phyloP scores from a whole-genome alignment of 1,284 basidiomycete species.

The Omphalotus olearius region DNA sequence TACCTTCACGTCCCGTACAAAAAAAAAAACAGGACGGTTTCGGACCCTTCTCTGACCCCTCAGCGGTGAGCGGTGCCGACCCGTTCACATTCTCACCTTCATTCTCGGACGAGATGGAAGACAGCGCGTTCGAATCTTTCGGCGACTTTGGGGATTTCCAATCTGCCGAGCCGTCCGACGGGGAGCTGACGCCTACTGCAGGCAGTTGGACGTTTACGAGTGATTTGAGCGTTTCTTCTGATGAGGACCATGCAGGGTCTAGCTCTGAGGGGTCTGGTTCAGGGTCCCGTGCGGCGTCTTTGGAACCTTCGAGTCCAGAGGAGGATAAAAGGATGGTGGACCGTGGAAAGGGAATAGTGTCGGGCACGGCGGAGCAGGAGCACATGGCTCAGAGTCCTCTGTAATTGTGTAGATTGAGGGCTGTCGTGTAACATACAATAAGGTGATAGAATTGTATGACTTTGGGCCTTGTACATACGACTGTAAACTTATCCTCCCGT shows the following conservation, averaged over 20 bases:
- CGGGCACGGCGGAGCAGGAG: neutral
- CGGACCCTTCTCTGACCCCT: slow-evolving; percentile 71
- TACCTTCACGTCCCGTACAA: no score
- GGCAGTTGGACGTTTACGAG: slow-evolving; percentile 53
- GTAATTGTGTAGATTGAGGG: no score
- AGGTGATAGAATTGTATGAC: no score
- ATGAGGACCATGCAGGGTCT: slow-evolving; percentile 5
- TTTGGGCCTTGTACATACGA: no score
- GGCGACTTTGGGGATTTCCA: slow-evolving; percentile 82
- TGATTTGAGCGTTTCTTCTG: neutral
- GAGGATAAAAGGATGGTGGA: neutral
- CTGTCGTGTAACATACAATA: no score
- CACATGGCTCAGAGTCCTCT: neutral
- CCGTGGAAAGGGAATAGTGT: neutral
- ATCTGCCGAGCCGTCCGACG: slow-evolving; percentile 40
- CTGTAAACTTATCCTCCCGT: no score
- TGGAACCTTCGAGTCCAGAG: neutral
- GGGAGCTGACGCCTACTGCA: slow-evolving; percentile 57
- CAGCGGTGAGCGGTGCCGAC: slow-evolving; percentile 43
- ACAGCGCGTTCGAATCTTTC: slow-evolving; percentile 56
- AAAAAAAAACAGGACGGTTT: slow-evolving; percentile 53
- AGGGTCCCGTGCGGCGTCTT: neutral
- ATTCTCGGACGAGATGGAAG: slow-evolving; percentile 54
- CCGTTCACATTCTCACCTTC: slow-evolving; percentile 56
- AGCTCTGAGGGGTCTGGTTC: neutral